Evolutionary conservation across 148 eudicot genomes (phyloP).

Genomic region (Arctostaphylos glauca): DNA sequence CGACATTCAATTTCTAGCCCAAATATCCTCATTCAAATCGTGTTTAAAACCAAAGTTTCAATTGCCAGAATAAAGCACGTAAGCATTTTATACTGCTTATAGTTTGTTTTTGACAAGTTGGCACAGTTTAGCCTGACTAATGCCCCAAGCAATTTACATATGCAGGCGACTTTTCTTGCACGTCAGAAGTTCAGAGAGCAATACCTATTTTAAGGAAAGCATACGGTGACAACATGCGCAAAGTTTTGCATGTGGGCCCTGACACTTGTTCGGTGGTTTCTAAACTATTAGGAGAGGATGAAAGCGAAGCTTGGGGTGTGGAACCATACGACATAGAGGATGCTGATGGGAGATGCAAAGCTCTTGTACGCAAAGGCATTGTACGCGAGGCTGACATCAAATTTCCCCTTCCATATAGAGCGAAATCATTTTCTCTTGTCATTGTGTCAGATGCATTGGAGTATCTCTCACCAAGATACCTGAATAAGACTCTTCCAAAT

Average conservation of each 20-base stretch:
- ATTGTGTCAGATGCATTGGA: slow-evolving; percentile 51
- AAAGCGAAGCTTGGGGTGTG: slow-evolving; percentile 51
- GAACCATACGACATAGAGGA: slow-evolving; percentile 56
- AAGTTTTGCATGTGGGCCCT: slow-evolving; percentile 53
- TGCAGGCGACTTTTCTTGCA: slow-evolving; percentile 43
- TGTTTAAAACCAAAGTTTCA: neutral
- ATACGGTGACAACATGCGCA: slow-evolving; percentile 47
- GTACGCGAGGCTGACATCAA: slow-evolving; percentile 52
- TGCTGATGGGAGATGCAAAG: slow-evolving; percentile 37
- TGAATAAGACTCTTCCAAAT: slow-evolving; percentile 50
- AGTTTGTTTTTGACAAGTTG: neutral
- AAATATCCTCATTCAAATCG: neutral
- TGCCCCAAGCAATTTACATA: slow-evolving; percentile 6
- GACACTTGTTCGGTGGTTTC: slow-evolving; percentile 44
- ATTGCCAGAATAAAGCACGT: neutral
- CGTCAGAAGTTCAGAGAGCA: slow-evolving; percentile 39
- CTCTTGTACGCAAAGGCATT: slow-evolving; percentile 40
- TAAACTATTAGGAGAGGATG: slow-evolving; percentile 34
- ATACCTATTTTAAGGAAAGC: slow-evolving; percentile 42
- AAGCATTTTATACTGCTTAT: neutral
- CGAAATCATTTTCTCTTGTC: slow-evolving; percentile 44
- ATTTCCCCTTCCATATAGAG: slow-evolving; percentile 43
- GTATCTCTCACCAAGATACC: slow-evolving; percentile 47
- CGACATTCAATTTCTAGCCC: neutral
- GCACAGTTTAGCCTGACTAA: neutral